Conservation (phyloP, 768 basidiomycete species). For the Leccinum boreale region DNA sequence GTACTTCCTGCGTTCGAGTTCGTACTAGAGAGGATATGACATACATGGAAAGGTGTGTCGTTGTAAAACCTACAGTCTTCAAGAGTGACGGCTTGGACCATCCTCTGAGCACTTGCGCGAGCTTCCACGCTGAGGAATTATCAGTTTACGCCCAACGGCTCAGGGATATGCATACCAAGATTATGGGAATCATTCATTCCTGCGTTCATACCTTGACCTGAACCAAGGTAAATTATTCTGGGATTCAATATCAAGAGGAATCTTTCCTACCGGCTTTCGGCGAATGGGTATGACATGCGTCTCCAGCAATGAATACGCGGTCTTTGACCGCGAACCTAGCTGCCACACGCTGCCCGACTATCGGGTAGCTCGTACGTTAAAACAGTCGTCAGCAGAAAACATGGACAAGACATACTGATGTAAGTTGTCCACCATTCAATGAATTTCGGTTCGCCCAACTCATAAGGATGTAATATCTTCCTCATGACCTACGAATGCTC, state of each 20-base stretch:
- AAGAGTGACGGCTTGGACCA: conserved; percentile 38
- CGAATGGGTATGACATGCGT: conserved; percentile 70
- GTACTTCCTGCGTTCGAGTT: conserved; percentile 61
- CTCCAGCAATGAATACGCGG: conserved; percentile 73
- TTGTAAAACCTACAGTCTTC: conserved; percentile 34
- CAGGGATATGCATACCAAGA: conserved; percentile 38
- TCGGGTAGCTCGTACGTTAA: background rate
- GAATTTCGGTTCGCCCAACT: conserved; percentile 42
- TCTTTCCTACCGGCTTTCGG: conserved; percentile 53
- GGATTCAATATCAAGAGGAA: background rate
- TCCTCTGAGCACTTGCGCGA: conserved; percentile 43
- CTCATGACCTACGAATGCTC: conserved; percentile 43
- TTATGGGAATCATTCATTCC: conserved; percentile 77
- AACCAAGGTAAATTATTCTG: background rate
- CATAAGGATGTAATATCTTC: conserved; percentile 56
- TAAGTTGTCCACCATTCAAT: conserved; percentile 77
- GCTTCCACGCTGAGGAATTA: conserved; percentile 40
- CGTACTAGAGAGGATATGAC: conserved; percentile 47
- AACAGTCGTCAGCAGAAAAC: background rate
- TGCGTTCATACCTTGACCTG: conserved; percentile 76
- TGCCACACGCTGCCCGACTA: conserved; percentile 76
- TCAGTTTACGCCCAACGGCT: conserved; percentile 47
- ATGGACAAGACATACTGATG: conserved; percentile 42
- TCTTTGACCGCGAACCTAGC: conserved; percentile 56
- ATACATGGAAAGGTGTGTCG: background rate